These are phyloP conservation scores for Zymoseptoria tritici DNA, from an alignment of 2,329 filamentous ascomycete genomes.

Conservation along the genomic window DNA sequence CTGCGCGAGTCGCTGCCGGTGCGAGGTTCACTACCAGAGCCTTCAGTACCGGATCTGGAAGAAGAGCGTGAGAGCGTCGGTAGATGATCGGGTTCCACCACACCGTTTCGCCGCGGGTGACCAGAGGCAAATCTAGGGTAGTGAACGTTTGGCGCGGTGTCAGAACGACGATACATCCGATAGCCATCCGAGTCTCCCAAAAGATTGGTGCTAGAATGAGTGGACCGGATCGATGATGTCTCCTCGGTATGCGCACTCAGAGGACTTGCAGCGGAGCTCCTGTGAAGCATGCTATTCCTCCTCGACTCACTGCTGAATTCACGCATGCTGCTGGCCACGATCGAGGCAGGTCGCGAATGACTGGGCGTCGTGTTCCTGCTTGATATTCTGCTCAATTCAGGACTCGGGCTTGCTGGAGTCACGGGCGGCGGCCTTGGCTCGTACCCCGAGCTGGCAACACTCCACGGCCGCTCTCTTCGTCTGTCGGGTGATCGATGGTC, in stretches of 20 bases:
- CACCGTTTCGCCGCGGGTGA: constrained; percentile 55
- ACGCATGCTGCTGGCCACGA: constrained; percentile 27
- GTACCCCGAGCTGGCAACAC: constrained; percentile 24
- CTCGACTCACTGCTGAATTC: constrained; percentile 25
- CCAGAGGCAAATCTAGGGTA: constrained; percentile 53
- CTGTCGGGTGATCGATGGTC: constrained; percentile 44
- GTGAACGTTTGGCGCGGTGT: constrained; percentile 31
- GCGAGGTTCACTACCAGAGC: constrained; percentile 16
- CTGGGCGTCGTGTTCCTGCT: constrained; percentile 28
- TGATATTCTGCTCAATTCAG: constrained; percentile 44
- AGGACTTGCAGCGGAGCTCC: constrained; percentile 23
- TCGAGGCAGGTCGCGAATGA: constrained; percentile 27
- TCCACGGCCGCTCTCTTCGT: constrained; percentile 31
- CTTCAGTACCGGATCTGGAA: constrained; percentile 26
- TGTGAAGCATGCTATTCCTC: constrained; percentile 26
- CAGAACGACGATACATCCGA: constrained; percentile 26
- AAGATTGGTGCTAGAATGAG: constrained; percentile 26
- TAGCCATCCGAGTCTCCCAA: constrained; percentile 22
- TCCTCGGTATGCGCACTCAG: constrained; percentile 29
- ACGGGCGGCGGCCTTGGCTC: constrained; percentile 55
- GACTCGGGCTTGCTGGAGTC: constrained; percentile 53
- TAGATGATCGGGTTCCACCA: constrained; percentile 51
- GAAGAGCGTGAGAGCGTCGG: constrained; percentile 38
- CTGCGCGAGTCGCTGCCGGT: constrained; percentile 47
- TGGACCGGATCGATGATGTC: constrained; percentile 27